These are phyloP conservation scores for Cyberlindnera amylophila DNA, from an alignment of 805 yeast species.

Conservation along the genomic window DNA sequence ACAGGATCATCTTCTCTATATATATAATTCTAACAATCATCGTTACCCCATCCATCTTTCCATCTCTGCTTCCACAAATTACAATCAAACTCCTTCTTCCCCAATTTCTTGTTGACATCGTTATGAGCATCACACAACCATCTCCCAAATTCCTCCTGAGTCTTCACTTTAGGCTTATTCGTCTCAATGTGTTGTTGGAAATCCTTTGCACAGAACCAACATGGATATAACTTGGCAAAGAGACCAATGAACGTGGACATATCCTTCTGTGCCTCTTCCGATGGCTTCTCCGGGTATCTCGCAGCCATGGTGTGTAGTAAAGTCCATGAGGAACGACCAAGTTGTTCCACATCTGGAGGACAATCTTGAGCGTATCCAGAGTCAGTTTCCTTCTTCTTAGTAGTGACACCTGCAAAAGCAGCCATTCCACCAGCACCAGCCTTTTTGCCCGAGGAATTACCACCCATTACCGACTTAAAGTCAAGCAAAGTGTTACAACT, in stretches of 20 bases:
- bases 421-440: slow-evolving; percentile 10
- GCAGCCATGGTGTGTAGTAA: slow-evolving; percentile 89
- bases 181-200: slow-evolving; percentile 57
- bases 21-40: slow-evolving; percentile 7
- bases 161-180: slow-evolving; percentile 49
- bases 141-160: slow-evolving; percentile 74
- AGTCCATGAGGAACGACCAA: slow-evolving; percentile 92
- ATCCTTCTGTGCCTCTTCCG: slow-evolving; percentile 58
- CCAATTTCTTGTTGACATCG: slow-evolving; percentile 81
- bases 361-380: slow-evolving; percentile 43
- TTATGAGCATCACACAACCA: slow-evolving; percentile 98
- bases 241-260: slow-evolving; percentile 64
- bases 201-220: slow-evolving; percentile 90
- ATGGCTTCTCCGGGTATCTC: slow-evolving; percentile 71
- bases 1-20: too few relatives aligned
- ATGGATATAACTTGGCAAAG: slow-evolving; percentile 83
- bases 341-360: slow-evolving; percentile 81
- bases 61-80: slow-evolving; percentile 89
- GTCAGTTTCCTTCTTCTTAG: slow-evolving; percentile 12
- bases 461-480: slow-evolving; percentile 58
- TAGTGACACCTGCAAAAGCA: slow-evolving; percentile 5
- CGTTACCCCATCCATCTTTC: slow-evolving; percentile 85
- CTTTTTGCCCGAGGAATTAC: not conserved
- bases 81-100: slow-evolving; percentile 85
- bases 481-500: slow-evolving; percentile 81